These are phyloP conservation scores for Dispira simplex DNA, from an alignment of 192 early-diverging fungal genomes.

Conservation along the genomic window DNA sequence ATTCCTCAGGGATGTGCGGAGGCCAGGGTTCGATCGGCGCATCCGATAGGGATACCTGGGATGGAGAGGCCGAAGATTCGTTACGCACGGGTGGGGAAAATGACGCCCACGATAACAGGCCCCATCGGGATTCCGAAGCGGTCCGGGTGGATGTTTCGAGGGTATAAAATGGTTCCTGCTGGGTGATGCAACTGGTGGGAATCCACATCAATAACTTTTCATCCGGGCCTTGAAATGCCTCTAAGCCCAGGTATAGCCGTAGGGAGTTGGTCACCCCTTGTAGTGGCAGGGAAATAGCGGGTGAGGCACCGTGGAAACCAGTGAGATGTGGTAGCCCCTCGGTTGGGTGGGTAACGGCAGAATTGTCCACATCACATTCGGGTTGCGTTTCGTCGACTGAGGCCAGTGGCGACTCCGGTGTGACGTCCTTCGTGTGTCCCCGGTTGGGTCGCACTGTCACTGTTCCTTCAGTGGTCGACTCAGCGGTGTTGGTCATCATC, in stretches of 20 bases:
- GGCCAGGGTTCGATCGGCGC: constrained; percentile 6
- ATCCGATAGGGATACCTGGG: background rate
- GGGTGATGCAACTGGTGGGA: constrained; percentile 21
- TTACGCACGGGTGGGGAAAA: constrained; percentile 16
- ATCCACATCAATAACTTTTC: constrained; percentile 29
- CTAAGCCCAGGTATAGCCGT: constrained; percentile 24
- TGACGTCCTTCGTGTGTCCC: too few species aligned
- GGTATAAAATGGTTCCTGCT: constrained; percentile 15
- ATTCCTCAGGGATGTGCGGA: constrained; percentile 5
- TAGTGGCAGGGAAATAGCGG: constrained; percentile 16
- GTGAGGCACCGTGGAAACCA: too few species aligned
- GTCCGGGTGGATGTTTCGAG: background rate
- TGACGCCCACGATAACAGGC: constrained; percentile 16
- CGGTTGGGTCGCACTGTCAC: too few species aligned
- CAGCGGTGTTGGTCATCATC: too few species aligned
- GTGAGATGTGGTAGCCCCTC: too few species aligned
- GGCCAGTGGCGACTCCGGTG: too few species aligned
- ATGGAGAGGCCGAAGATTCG: background rate
- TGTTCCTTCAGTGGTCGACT: too few species aligned
- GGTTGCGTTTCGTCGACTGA: too few species aligned
- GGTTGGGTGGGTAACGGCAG: too few species aligned
- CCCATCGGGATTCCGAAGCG: too few species aligned
- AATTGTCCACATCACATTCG: too few species aligned
- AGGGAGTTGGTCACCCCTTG: constrained; percentile 19
- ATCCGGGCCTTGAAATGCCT: constrained; percentile 19